Evolutionary conservation across 805 yeast species (phyloP).

Genomic region (Saturnispora saitoi): DNA sequence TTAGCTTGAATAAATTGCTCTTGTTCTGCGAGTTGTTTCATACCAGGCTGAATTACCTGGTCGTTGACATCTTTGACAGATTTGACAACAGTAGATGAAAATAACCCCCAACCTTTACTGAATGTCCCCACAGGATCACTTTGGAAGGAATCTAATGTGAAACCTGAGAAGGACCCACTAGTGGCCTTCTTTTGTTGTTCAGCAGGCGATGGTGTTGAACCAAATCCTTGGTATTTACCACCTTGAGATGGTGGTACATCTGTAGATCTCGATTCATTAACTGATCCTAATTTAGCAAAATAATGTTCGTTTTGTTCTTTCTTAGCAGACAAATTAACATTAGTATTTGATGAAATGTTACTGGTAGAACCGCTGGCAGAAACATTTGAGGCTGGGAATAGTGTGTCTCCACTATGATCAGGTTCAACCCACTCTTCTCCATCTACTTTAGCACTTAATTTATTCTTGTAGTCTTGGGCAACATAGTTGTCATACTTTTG

Average conservation of each 20-base stretch:
- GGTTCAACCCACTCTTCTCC: constrained; percentile 62
- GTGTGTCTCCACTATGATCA: constrained; percentile 43
- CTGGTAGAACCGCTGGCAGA: neutral
- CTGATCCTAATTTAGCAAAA: constrained; percentile 70
- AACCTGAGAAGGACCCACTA: constrained; percentile 40
- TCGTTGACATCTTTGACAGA: constrained; percentile 82
- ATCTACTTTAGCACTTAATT: constrained; percentile 65
- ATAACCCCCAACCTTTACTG: constrained; percentile 88
- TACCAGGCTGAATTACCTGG: constrained; percentile 83
- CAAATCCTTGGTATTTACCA: constrained; percentile 88
- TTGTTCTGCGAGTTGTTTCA: constrained; percentile 68
- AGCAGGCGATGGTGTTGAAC: constrained; percentile 44
- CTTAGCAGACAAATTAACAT: constrained; percentile 4
- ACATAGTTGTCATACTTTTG: constrained; percentile 79
- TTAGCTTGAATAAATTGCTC: constrained; percentile 77
- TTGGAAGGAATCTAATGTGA: constrained; percentile 63
- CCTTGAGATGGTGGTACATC: constrained; percentile 88
- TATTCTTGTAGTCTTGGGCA: constrained; percentile 90
- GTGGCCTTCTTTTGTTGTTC: constrained; percentile 12
- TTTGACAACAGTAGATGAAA: constrained; percentile 76
- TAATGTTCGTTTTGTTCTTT: constrained; percentile 69
- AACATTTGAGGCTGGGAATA: constrained; percentile 27
- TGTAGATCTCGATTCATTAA: constrained; percentile 65
- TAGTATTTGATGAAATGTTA: neutral
- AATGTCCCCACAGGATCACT: constrained; percentile 87